These are phyloP conservation scores for Podaxis sp. DNA, from an alignment of 768 basidiomycete genomes.

Conservation along the genomic window DNA sequence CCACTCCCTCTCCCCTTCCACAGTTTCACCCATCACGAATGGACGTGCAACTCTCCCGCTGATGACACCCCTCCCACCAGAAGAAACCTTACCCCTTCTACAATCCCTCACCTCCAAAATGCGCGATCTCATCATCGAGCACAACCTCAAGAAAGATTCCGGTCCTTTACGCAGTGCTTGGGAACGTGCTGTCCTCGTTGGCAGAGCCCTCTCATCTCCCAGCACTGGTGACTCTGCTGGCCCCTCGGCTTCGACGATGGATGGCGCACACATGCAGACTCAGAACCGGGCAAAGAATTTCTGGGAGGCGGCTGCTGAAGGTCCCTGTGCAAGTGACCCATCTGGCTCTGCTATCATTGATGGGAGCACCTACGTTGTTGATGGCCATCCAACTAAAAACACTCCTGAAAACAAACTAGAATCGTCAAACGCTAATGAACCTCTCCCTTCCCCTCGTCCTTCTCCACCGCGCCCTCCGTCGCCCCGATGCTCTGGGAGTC, in stretches of 20 bases:
- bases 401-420: not conserved
- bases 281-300: constrained; percentile 12
- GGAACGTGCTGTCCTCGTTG: constrained; percentile 34
- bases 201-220: constrained; percentile 11
- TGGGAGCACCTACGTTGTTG: constrained; percentile 8
- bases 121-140: constrained; percentile 63
- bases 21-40: constrained; percentile 16
- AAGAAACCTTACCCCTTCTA: constrained; percentile 30
- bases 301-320: constrained; percentile 13
- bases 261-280: not conserved
- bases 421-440: not conserved
- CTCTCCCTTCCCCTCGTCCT: constrained; percentile 8
- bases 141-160: constrained; percentile 49
- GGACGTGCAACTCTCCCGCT: constrained; percentile 31
- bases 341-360: constrained; percentile 3
- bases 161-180: constrained; percentile 56
- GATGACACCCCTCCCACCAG: constrained; percentile 28
- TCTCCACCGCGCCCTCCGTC: constrained; percentile 5
- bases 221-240: too few species aligned
- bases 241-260: not conserved
- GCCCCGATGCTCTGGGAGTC: not conserved
- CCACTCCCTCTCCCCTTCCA: constrained; percentile 41
- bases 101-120: constrained; percentile 49
- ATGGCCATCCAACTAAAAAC: not conserved
- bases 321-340: not conserved